Conservation (phyloP, 78 protist genomes). For the Dictyostelium brefeldianum region DNA sequence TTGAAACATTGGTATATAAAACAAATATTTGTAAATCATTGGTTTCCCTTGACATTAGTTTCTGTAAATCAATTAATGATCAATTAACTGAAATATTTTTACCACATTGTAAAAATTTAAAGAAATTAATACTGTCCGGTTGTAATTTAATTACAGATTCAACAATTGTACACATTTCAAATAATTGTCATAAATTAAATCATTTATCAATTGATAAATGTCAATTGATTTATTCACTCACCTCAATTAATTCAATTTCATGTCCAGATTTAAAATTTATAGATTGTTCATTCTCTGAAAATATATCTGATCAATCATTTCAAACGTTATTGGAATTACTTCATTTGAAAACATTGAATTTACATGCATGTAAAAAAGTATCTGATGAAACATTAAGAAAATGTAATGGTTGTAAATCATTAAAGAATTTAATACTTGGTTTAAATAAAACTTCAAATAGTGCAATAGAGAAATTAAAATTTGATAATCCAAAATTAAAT, state of each 20-base stretch:
- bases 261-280: conserved; percentile 16
- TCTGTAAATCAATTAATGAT: conserved; percentile 56
- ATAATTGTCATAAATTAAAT: not conserved
- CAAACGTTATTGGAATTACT: not conserved
- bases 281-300: conserved; percentile 46
- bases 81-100: not conserved
- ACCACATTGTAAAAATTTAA: not conserved
- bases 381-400: conserved; percentile 63
- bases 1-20: not conserved
- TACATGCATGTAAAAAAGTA: conserved; percentile 59
- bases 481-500: not conserved
- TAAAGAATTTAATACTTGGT: conserved; percentile 21
- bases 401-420: not conserved
- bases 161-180: not conserved
- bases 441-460: conserved; percentile 35
- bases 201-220: conserved; percentile 24
- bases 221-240: conserved; percentile 30
- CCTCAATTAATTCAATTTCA: not conserved
- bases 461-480: conserved; percentile 22
- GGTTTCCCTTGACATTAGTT: not conserved
- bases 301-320: conserved; percentile 52
- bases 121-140: conserved; percentile 22
- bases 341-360: conserved; percentile 23
- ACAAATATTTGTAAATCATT: not conserved
- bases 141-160: conserved; percentile 53